phyloP scores from a whole-genome alignment of 2,329 filamentous ascomycete species.

The Ophiocordyceps camponoti-floridani region DNA sequence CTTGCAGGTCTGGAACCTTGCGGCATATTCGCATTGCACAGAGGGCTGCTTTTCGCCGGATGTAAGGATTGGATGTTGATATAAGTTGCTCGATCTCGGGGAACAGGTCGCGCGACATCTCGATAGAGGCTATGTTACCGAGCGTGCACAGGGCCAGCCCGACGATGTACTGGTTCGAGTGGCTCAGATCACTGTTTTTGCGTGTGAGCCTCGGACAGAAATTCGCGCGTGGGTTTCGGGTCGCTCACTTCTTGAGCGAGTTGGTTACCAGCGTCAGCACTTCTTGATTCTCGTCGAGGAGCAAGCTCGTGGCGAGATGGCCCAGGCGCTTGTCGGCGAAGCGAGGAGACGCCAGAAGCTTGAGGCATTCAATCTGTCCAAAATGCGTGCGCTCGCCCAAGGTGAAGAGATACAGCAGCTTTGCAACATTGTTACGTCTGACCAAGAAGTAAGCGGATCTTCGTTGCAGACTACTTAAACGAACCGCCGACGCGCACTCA shows the following conservation, averaged over 20 bases:
- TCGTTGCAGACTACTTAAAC: not conserved
- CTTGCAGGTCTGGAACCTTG: constrained; percentile 92
- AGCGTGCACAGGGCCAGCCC: constrained; percentile 90
- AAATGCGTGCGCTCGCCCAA: constrained; percentile 96
- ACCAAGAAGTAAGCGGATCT: not conserved
- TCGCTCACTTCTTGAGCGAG: constrained; percentile 76
- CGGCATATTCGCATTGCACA: constrained; percentile 98
- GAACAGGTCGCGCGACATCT: constrained; percentile 97
- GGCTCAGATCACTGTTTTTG: constrained; percentile 63
- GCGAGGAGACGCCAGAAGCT: constrained; percentile 85
- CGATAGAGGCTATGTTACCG: constrained; percentile 91
- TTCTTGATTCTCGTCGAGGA: constrained; percentile 96
- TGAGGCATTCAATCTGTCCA: constrained; percentile 97
- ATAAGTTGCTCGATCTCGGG: constrained; percentile 86
- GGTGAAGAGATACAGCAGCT: constrained; percentile 94
- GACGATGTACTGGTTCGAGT: constrained; percentile 97
- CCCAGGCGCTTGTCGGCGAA: constrained; percentile 96
- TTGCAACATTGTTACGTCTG: constrained; percentile 97
- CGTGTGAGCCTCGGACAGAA: constrained; percentile 1
- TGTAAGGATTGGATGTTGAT: constrained; percentile 93
- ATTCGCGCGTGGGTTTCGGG: not conserved
- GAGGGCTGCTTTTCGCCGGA: constrained; percentile 89
- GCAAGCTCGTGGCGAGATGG: constrained; percentile 86
- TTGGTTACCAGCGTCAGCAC: constrained; percentile 95
- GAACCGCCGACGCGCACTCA: constrained; percentile 21